Evolutionary conservation across 108 stramenopile species (phyloP).

Genomic region (Cyclostephanos tholiformis): DNA sequence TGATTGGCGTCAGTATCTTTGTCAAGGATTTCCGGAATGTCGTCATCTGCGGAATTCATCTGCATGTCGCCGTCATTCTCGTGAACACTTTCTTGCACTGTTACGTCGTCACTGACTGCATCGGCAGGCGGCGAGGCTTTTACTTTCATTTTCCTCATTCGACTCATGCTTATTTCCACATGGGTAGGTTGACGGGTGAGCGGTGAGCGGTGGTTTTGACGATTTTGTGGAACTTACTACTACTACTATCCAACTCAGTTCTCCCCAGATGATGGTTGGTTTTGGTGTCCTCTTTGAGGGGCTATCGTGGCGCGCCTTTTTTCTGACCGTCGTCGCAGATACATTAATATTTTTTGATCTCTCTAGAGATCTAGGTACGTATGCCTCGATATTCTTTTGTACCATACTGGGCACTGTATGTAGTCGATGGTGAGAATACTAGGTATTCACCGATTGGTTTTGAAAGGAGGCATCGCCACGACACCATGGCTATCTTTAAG

Average conservation of each 20-base stretch:
- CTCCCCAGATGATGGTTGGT: too few species aligned
- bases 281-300: too few species aligned
- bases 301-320: not conserved
- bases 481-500: too few species aligned
- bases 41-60: constrained; percentile 45
- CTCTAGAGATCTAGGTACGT: too few species aligned
- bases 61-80: constrained; percentile 16
- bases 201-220: not conserved
- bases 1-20: constrained; percentile 29
- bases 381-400: too few species aligned
- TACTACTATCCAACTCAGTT: too few species aligned
- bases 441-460: too few species aligned
- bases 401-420: too few species aligned
- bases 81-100: constrained; percentile 42
- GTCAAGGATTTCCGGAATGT: constrained; percentile 36
- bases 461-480: too few species aligned
- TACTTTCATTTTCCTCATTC: constrained; percentile 17
- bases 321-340: constrained; percentile 8
- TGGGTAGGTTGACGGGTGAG: not conserved
- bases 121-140: constrained; percentile 1
- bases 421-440: too few species aligned
- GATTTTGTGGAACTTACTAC: not conserved
- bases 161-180: constrained; percentile 1
- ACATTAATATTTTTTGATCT: too few species aligned
- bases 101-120: constrained; percentile 14